Evolutionary conservation across 2,329 filamentous ascomycete genomes (phyloP), one percentile per base, ranked within the genome.

Genomic region (Fusarium armeniacum): DNA sequence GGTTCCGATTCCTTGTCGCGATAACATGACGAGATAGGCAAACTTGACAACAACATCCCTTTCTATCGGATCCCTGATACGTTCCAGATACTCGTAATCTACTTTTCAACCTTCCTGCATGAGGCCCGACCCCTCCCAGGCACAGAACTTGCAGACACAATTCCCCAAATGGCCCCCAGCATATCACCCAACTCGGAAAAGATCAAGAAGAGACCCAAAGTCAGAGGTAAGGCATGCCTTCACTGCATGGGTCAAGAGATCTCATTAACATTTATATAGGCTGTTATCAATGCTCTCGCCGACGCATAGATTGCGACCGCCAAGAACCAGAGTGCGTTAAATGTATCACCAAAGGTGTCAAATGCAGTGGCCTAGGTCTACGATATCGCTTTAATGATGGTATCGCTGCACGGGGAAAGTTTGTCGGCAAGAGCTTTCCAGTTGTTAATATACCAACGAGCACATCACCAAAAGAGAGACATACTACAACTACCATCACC

Each of bases 241-340:
- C 20, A 7, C n/a, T 15, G 11, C 12, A 13, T 40, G 11, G 13
- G n/a, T 15, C n/a, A 40, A 12, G n/a, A 12, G 2, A 13, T 40
- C 13, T 22, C 12, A 40, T 22, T 20, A 22, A 40, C 11, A 22
- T 15, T 7, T 4, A 15, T 40, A 6, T 13, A 40, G 71, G 71
- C 6, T 73, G 71, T 7, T 73, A 73, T 15, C 69, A 73, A 46
- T 73, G 71, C 16, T 73, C 71, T 6, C 71, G 69, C 9, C 63
- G 71, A 5, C 71, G 71, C 32, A 73, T 73, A 60, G 71, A 73
- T n/a, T 73, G 71, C 18, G 71, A 73, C 11, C 63, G 71, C n/a
- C 51, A 56, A 49, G 61, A 70, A 15, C 71, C 71, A 8, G 58
- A 50, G 7, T 73, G 71, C n/a, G 66, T 53, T n/a, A 73, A 73